These are phyloP conservation scores for Medicago arabica DNA, from an alignment of 306 rosid genomes.

Conservation along the genomic window DNA sequence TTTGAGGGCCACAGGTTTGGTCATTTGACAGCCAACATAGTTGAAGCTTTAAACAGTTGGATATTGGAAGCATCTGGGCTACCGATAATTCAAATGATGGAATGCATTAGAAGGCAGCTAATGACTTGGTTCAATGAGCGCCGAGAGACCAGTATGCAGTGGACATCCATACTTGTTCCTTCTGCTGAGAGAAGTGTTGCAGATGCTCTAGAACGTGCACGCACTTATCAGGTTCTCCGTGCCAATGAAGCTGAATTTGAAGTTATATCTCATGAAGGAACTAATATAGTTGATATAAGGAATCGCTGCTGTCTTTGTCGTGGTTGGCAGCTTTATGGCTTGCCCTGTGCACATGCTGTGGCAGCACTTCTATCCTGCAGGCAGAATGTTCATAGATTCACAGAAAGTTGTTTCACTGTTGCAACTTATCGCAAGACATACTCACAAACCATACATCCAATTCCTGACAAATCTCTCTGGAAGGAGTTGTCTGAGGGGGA, in stretches of 20 bases:
- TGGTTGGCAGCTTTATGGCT: slow-evolving; percentile 75
- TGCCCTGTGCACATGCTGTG: slow-evolving; percentile 83
- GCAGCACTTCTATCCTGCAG: slow-evolving; percentile 77
- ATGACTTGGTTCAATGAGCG: slow-evolving; percentile 82
- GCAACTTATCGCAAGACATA: slow-evolving; percentile 77
- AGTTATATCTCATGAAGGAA: slow-evolving; percentile 37
- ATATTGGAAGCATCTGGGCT: slow-evolving; percentile 74
- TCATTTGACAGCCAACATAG: slow-evolving; percentile 64
- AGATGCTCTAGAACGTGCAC: slow-evolving; percentile 68
- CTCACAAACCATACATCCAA: slow-evolving; percentile 78
- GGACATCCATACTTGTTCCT: slow-evolving; percentile 75
- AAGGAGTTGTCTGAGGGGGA: slow-evolving; percentile 43
- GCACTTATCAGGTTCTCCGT: slow-evolving; percentile 64
- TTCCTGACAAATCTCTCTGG: slow-evolving; percentile 75
- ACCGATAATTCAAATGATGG: slow-evolving; percentile 81
- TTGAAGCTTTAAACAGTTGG: slow-evolving; percentile 61
- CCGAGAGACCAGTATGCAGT: slow-evolving; percentile 74
- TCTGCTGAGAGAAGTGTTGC: slow-evolving; percentile 63
- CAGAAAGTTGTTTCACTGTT: slow-evolving; percentile 80
- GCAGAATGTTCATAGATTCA: slow-evolving; percentile 75
- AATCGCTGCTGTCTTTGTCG: slow-evolving; percentile 69
- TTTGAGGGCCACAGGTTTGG: slow-evolving; percentile 80
- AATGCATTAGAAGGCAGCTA: slow-evolving; percentile 67
- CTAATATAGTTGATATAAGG: slow-evolving; percentile 58
- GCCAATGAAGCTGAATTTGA: slow-evolving; percentile 80